Conservation (phyloP, 345 rosid species). For the Eucalyptus dawsonii region DNA sequence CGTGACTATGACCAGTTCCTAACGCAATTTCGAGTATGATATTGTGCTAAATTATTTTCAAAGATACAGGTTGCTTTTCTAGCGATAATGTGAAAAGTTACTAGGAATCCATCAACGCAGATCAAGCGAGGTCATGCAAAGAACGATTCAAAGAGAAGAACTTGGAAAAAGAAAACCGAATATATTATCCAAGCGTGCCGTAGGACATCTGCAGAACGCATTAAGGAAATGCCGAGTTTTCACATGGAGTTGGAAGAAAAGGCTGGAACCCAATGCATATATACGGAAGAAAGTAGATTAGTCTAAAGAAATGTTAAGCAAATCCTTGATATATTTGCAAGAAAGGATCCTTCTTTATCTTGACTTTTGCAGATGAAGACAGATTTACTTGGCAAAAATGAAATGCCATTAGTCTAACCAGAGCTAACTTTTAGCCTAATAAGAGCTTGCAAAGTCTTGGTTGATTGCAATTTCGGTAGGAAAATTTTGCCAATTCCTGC, state of each 20-base stretch:
- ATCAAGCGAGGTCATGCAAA: neutral
- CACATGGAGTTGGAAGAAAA: neutral
- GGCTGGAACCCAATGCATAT: neutral
- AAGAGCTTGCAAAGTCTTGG: neutral
- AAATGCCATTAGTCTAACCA: neutral
- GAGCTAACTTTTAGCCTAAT: neutral
- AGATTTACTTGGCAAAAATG: neutral
- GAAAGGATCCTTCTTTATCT: neutral
- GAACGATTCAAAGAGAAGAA: neutral
- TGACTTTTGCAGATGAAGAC: neutral
- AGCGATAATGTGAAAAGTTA: neutral
- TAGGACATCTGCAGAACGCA: neutral
- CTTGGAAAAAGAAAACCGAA: neutral
- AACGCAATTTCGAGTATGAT: neutral
- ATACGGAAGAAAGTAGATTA: neutral
- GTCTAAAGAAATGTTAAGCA: neutral
- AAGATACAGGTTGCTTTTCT: neutral
- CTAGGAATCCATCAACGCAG: neutral
- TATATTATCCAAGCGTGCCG: neutral
- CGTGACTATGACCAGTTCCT: neutral
- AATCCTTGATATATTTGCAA: neutral
- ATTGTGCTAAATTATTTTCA: neutral
- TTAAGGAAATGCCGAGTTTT: neutral
- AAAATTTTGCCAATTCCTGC: neutral
- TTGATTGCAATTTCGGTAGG: neutral